Evolutionary conservation across 768 basidiomycete species (phyloP), one percentile per base, ranked within the genome.

Genomic region (Pholiota microspora): DNA sequence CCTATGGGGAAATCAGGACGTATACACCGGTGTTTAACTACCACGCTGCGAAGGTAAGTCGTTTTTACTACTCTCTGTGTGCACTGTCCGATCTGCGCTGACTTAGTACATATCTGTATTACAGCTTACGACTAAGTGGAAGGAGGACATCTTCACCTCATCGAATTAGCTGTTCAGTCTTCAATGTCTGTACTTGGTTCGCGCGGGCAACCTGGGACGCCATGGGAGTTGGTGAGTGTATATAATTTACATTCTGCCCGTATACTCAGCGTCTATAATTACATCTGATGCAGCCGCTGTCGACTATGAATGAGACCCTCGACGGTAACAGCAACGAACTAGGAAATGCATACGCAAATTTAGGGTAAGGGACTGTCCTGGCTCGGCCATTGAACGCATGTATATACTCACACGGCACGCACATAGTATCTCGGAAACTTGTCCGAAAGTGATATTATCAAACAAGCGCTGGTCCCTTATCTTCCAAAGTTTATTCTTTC

Each of bases 301-400:
- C 56, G 80, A 80, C 60, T 81, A 81, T 62, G 75, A 82, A 15
- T 82, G 81, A 80, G 23, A 78, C 78, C 0, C 60, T 83, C n/a
- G 68, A 74, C 10, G 69, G 80, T 51, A 62, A 69, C 2, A 63
- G 72, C 18, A 75, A 74, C 51, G 62, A 66, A 32, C 68, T 79
- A 16, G 71, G 68, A 21, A 63, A 67, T 12, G 72, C 69, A 0
- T 78, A 71, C 53, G 56, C 62, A 23, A 73, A 68, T 40, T 48
- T 77, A 27, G 62, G 73, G 76, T 77, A 57, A 25, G 72, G 61
- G 32, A 45, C 29, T 28, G 23, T 7, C 16, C 13, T 23, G 21
- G n/a, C 12, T n/a, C n/a, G n/a, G n/a, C n/a, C n/a, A n/a, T n/a
- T 4, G 16, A 7, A 23, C 8, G 8, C 16, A 9, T 1, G 12